Evolutionary conservation across 345 rosid genomes (phyloP), one percentile per base, ranked within the genome.

Genomic region (Rhizophora apiculata): DNA sequence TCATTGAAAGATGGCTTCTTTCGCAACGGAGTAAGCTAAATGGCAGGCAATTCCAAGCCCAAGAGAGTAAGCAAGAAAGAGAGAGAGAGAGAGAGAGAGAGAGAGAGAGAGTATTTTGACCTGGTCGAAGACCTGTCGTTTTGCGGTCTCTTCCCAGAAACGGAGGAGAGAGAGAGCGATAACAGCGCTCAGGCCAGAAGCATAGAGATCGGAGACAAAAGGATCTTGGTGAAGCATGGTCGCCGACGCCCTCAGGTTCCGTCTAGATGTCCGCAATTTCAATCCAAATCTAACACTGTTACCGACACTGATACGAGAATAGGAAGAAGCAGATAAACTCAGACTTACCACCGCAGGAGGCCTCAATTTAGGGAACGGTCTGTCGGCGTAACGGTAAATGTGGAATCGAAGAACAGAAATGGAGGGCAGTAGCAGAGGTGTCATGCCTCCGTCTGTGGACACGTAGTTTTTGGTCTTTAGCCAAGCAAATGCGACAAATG

Each of bases 101-200:
- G 3, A 62, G 63, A 2, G 27, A 26, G 6, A 5, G 0, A 16
- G 5, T 10, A 13, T 61, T 16, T 29, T 55, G 30, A 89, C 94
- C 94, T 79, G 90, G 74, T 89, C 91, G 61, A 85, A 75, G 77
- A 90, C 19, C 55, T 79, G 66, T n/a, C 88, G 91, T 58, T 86
- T 87, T n/a, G 89, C 89, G 48, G 88, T 88, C 72, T 85, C 89
- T 74, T 81, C 82, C 87, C 88, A 88, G 46, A 85, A 34, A 20
- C 80, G 82, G 19, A 84, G 91, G 30, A 79, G n/a, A 0, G 84
- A 78, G 64, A 85, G 76, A 19, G 94, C 89, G 32, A 92, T 60
- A 20, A 52, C 7, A 36, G 75, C 56, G 56, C 80, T 15, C 64
- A 88, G 26, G 6, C 77, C 83, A 16, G 80, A 10, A 6, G 98